Base-by-base conservation (phyloP, 345 rosid genomes). In the Eucalyptus curtisii region DNA sequence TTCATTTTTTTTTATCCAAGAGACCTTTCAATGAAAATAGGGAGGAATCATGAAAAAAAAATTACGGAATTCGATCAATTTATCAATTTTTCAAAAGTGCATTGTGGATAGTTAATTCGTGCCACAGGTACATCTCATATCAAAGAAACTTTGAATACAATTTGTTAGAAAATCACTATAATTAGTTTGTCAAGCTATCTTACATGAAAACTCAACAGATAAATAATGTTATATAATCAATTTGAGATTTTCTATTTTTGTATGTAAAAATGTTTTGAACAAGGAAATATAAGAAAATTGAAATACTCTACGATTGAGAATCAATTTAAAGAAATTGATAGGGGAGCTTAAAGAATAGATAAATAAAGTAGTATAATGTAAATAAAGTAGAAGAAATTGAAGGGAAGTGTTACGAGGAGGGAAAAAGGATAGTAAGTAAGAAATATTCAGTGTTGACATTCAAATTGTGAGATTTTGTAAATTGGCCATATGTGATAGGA, bases 51-150 rank as follows among this genome's bases (percentile, higher is more conserved):
- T 71, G 3, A 33, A 71, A 71, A 66, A 37, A 42, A 0, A 1
- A 66, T 68, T 40, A 33, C 0, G 0, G 3, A 37, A 71, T 37
- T 71, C 22, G 0, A 0, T 19, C 0, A 10, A 2, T 33, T 5
- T 71, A 0, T 3, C 2, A 71, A 10, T 2, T 33, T 19, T 6
- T 71, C 40, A 19, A 71, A 9, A 33, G 11, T 3, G 4, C 24
- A 33, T 33, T 4, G 2, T 71, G 6, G 10, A 22, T 19, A 10
- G 14, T 10, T 71, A 5, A 71, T 71, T 19, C 8, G 0, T 33
- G 13, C 4, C 12, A 71, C 3, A 0, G 5, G 7, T 37, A 19
- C 8, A 37, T 71, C 13, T 71, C 7, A 5, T 19, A 5, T 19
- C 6, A 37, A 22, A 19, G 4, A 71, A 9, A 71, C 11, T 19